These are phyloP conservation scores for Diaporthe nobilis DNA, from an alignment of 2,329 filamentous ascomycete species.

Conservation along the genomic window DNA sequence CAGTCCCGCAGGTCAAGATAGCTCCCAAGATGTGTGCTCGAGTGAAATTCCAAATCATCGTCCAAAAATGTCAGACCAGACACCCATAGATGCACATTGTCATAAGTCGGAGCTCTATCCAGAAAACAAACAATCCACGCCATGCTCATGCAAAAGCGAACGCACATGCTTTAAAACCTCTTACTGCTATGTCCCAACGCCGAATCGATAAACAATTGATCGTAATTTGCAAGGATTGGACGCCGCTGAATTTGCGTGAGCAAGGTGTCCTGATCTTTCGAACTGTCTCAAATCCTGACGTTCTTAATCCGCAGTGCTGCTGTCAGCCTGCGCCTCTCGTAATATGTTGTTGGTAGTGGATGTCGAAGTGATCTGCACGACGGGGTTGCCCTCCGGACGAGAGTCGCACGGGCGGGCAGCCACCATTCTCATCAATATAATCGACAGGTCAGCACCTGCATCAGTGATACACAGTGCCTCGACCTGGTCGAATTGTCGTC, in stretches of 20 bases:
- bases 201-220: not conserved
- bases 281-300: not conserved
- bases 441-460: not conserved
- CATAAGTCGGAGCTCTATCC: conserved; percentile 25
- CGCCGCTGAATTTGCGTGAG: conserved; percentile 25
- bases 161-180: conserved; percentile 12
- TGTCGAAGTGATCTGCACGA: not conserved
- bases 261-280: not conserved
- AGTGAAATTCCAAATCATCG: not conserved
- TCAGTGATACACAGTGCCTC: not conserved
- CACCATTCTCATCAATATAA: not conserved
- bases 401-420: not conserved
- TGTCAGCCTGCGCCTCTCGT: not conserved
- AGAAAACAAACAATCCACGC: conserved; percentile 22
- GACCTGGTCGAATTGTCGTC: not conserved
- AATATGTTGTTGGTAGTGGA: not conserved
- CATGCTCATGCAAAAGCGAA: conserved; percentile 37
- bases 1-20: not conserved
- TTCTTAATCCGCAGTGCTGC: not conserved
- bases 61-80: conserved; percentile 12
- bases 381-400: not conserved
- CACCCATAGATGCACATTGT: conserved; percentile 22
- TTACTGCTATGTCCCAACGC: not conserved
- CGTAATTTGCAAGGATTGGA: not conserved
- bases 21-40: not conserved